Evolutionary conservation across 2,329 filamentous ascomycete genomes (phyloP), one percentile per base, ranked within the genome.

Genomic region (Beauveria pseudobassiana): DNA sequence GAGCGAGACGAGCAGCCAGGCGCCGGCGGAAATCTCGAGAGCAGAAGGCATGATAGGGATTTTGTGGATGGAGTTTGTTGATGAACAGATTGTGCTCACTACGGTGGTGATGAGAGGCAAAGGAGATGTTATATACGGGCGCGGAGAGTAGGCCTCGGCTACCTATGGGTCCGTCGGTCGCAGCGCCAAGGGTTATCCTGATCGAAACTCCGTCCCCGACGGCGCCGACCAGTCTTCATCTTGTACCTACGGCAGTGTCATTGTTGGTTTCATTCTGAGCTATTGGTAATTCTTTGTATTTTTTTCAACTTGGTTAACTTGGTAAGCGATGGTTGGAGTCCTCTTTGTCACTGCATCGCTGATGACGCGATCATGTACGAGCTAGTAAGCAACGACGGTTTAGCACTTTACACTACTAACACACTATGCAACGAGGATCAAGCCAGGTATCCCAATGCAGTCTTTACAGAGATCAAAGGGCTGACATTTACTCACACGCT

Each of bases 301-400:
- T 34, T 22, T 3, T 5, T 7, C 20, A 24, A 16, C 24, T 34
- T 49, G 5, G 2, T 12, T 40, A 14, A 7, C 14, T 40, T 14
- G 8, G 4, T 40, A 49, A 46, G 48, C 42, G 12, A 40, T 49
- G n/a, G 28, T 20, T 40, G 28, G 16, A 26, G 20, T 40, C 18
- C 9, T 5, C n/a, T 20, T 26, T 22, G 3, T 6, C 14, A 20
- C 16, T 20, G 14, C 55, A n/a, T 54, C 16, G 38, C 54, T 57
- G 55, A 57, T 57, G 55, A 57, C 55, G 55, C 55, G 30, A 57
- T 57, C 55, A 57, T 57, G 45, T 40, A 49, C 55, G 50, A 53
- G 30, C 50, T 18, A 24, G 28, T 40, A 20, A 22, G 34, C 12
- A 12, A 20, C 30, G 30, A 14, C 34, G 34, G 4, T 38, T 38